These are phyloP conservation scores for Beauveria brongniartii DNA, from an alignment of 2,329 filamentous ascomycete species.

Conservation along the genomic window DNA sequence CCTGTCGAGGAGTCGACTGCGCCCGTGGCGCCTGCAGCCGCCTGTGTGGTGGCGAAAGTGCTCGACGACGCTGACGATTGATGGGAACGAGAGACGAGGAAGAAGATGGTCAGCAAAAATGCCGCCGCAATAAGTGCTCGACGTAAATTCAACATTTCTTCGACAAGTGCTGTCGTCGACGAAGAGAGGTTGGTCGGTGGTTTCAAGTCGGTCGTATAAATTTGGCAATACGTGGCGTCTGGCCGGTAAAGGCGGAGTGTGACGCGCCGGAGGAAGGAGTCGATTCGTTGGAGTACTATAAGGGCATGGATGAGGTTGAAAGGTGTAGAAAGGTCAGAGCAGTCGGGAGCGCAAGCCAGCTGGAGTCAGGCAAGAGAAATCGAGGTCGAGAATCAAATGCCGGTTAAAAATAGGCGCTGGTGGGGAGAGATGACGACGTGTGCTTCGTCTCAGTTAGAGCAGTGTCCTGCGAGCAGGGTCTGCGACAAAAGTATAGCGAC, in stretches of 20 bases:
- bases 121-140: constrained; percentile 66
- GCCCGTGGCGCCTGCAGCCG: constrained; percentile 18
- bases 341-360: neutral
- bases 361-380: neutral
- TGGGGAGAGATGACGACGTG: constrained; percentile 13
- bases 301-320: neutral
- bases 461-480: neutral
- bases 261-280: neutral
- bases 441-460: constrained; percentile 1
- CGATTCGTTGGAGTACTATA: constrained; percentile 5
- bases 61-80: constrained; percentile 7
- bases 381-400: neutral
- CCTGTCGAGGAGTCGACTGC: constrained; percentile 14
- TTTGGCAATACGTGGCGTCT: neutral
- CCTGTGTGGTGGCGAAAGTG: constrained; percentile 4
- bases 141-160: constrained; percentile 76
- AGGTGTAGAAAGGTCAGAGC: constrained; percentile 1
- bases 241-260: neutral
- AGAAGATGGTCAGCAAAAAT: constrained; percentile 59
- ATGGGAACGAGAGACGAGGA: constrained; percentile 58
- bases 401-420: neutral
- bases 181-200: neutral
- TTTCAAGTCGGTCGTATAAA: neutral
- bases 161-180: constrained; percentile 16
- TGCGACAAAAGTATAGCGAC: neutral